Evolutionary conservation across 768 basidiomycete species (phyloP).

Genomic region (Lyophyllum semitale): DNA sequence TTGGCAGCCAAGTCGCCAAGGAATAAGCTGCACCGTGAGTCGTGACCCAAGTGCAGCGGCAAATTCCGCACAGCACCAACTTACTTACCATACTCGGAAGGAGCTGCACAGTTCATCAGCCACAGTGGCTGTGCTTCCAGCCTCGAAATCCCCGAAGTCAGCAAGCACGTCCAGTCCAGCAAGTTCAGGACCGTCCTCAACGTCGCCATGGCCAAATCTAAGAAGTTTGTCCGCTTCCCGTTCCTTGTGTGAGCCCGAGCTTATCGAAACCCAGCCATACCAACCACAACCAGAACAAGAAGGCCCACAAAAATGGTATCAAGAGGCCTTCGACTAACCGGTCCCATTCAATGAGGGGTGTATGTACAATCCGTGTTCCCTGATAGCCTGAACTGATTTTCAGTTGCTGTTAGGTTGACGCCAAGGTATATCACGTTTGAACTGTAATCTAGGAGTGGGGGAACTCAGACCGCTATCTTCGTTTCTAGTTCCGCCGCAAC

Average conservation of each 20-base stretch:
- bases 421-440: conserved; percentile 55
- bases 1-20: too few relatives aligned
- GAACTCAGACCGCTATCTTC: conserved; percentile 4
- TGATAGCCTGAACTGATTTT: conserved; percentile 3
- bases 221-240: conserved; percentile 68
- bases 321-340: conserved; percentile 75
- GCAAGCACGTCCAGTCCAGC: conserved; percentile 21
- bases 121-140: conserved; percentile 43
- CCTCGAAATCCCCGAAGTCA: conserved; percentile 5
- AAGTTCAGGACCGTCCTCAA: conserved; percentile 29
- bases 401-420: conserved; percentile 59
- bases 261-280: conserved; percentile 59
- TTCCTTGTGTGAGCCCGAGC: background rate
- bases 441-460: conserved; percentile 1
- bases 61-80: background rate
- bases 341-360: conserved; percentile 87
- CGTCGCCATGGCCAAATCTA: conserved; percentile 91
- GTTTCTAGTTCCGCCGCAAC: conserved; percentile 80
- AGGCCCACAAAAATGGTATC: conserved; percentile 98
- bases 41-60: too few relatives aligned
- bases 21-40: too few relatives aligned
- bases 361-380: conserved; percentile 47
- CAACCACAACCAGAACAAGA: conserved; percentile 95
- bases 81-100: conserved; percentile 11
- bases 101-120: conserved; percentile 44